Evolutionary conservation across 176 grass and related monocot species (phyloP).

Genomic region (Dendrocalamus sinicus): DNA sequence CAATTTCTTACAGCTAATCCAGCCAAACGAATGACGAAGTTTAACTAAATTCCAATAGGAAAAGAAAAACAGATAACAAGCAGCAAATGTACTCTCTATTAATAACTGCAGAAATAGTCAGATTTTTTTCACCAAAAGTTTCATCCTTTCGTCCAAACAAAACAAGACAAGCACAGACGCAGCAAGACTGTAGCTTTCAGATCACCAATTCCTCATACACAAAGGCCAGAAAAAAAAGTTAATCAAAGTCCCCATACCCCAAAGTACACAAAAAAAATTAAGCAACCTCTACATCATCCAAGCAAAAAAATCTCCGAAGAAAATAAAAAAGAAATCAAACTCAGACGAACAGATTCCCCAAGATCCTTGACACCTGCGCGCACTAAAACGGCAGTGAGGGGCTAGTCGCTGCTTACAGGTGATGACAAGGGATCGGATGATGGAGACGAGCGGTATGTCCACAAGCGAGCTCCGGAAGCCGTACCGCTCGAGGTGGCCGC

Average conservation of each 20-base stretch:
- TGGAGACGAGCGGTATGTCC: constrained; percentile 87
- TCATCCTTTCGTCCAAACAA: not conserved
- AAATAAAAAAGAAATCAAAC: constrained; percentile 8
- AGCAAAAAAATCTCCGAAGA: not conserved
- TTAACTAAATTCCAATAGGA: constrained; percentile 16
- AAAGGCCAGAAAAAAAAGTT: constrained; percentile 33
- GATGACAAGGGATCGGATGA: constrained; percentile 73
- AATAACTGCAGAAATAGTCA: constrained; percentile 27
- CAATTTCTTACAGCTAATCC: not conserved
- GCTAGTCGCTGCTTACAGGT: constrained; percentile 63
- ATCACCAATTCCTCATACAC: constrained; percentile 35
- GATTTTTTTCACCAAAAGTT: constrained; percentile 31
- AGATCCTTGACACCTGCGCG: not conserved
- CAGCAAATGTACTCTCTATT: constrained; percentile 31
- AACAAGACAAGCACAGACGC: constrained; percentile 35
- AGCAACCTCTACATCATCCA: constrained; percentile 1
- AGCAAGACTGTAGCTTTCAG: constrained; percentile 48
- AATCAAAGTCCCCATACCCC: constrained; percentile 14
- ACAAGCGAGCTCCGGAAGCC: constrained; percentile 78
- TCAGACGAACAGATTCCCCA: not conserved
- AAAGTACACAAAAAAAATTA: constrained; percentile 1
- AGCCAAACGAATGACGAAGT: not conserved
- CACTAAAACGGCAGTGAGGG: not conserved
- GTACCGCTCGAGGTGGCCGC: constrained; percentile 54
- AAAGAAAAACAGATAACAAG: constrained; percentile 1